These are phyloP conservation scores for Aciculosporium take DNA, from an alignment of 2,329 filamentous ascomycete species.

Conservation along the genomic window DNA sequence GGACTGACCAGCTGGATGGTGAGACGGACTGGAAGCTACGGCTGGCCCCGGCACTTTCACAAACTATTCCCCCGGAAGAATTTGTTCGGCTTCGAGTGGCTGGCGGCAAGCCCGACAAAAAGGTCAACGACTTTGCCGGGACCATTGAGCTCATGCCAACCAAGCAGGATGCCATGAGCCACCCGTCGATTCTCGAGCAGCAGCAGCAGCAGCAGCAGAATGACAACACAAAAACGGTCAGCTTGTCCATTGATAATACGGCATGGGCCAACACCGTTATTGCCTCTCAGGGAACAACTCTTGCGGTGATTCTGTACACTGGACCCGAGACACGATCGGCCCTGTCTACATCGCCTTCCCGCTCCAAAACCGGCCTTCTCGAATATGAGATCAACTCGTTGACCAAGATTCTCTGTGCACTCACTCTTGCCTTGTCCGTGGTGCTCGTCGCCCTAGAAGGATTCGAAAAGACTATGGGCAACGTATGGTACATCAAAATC, in stretches of 20 bases:
- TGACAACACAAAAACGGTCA: conserved; percentile 41
- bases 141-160: conserved; percentile 61
- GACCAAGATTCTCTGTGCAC: conserved; percentile 84
- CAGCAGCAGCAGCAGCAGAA: conserved; percentile 18
- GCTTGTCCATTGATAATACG: conserved; percentile 88
- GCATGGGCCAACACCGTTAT: conserved; percentile 98
- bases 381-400: conserved; percentile 95
- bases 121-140: conserved; percentile 91
- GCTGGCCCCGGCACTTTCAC: conserved; percentile 72
- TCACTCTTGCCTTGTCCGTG: conserved; percentile 76
- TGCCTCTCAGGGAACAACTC: conserved; percentile 76
- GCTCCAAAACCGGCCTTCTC: conserved; percentile 84
- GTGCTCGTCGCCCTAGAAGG: conserved; percentile 79
- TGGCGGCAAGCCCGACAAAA: conserved; percentile 81
- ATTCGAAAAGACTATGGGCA: conserved; percentile 52
- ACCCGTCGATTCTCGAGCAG: conserved; percentile 19
- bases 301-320: conserved; percentile 88
- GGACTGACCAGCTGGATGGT: conserved; percentile 92
- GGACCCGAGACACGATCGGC: conserved; percentile 88
- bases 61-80: conserved; percentile 59
- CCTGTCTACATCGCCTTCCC: conserved; percentile 77
- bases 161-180: conserved; percentile 32
- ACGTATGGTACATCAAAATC: conserved; percentile 87
- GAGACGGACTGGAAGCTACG: conserved; percentile 98
- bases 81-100: conserved; percentile 57